Evolutionary conservation across 208 protist species (phyloP), one percentile per base, ranked within the genome.

Genomic region (Leishmania braziliensis): DNA sequence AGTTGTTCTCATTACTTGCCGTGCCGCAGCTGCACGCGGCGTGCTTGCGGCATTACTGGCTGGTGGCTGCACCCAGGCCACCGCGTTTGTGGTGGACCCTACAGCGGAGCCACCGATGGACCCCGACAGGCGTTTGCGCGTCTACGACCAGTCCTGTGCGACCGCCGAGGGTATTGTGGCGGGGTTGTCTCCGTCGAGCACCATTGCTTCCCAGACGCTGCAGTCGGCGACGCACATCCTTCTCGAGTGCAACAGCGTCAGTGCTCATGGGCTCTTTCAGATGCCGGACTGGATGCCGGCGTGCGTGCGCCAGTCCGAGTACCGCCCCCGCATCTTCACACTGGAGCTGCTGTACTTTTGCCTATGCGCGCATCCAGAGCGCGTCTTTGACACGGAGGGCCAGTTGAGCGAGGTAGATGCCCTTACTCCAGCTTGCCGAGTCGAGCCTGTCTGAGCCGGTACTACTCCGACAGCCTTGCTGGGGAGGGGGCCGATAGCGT

Each of bases 291-390:
- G 91, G 90, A 84, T 93, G 60, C 93, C 93, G 6, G 2, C 50
- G 12, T 73, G 85, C 50, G 76, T 87, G 79, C 82, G 80, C 0
- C 73, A 63, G 20, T 62, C 78, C 9, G 80, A 86, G 71, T 74
- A 80, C n/a, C 73, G 84, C 53, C 46, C 66, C 20, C 84, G 90
- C 26, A 56, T 93, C 50, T 96, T 90, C 58, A 89, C 93, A 12
- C 75, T 96, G 54, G 93, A 96, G 82, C 78, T 96, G 29, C 77
- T 96, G 3, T 90, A 91, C 78, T 85, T 93, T 74, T 83, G 86
- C 18, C 85, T 96, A 5, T 96, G 93, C 81, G 78, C 84, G 51
- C 83, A 86, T 26, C 77, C 74, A 20, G 81, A 82, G 43, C 79
- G 79, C 1, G 58, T 92, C n/a, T 93, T 96, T 78, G 81, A 88